Evolutionary conservation across 257 asterid species (phyloP), one percentile per base, ranked within the genome.

Genomic region (Vinca minor): DNA sequence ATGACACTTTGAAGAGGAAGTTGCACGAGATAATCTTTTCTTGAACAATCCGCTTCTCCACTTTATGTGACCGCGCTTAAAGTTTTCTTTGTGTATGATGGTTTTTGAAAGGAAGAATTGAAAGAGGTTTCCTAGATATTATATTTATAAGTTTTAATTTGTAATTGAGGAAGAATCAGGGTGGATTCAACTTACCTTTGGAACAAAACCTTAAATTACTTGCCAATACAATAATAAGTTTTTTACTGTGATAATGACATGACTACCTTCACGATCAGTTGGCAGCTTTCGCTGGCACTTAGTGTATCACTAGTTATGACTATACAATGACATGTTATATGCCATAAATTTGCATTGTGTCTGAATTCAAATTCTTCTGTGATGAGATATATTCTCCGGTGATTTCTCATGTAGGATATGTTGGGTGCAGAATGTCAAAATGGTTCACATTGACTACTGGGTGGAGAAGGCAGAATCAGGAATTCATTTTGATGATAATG

Each of bases 381-480:
- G 69, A 78, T 74, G 69, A 64, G 75, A 66, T 80, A 64, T 78
- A 67, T 77, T 69, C 67, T 65, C 67, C 63, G 75, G 62, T 71
- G 67, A 66, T 68, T 75, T 79, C 77, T 82, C 78, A 78, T 77
- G 77, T 81, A 89, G 97, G 88, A 72, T 59, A 69, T 74, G 80
- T 77, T 73, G 77, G 69, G 80, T 79, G 86, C 93, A 87, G 95
- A 85, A 76, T 84, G 86, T 89, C 63, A 89, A 83, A 76, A 71
- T 63, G 48, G 88, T 93, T 53, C 87, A 83, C 55, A 87, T 93
- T 55, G 97, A 89, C 49, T 93, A 93, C 76, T 93, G 97, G 97
- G 97, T 87, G 59, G 99, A 93, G 85, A 93, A 89, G 79, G 91
- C 96, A 65, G 99, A 87, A 71, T 89, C 99, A 5, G 99, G 99